Base-by-base conservation (phyloP, 2,329 filamentous ascomycete genomes). In the Aspergillus sp. region DNA sequence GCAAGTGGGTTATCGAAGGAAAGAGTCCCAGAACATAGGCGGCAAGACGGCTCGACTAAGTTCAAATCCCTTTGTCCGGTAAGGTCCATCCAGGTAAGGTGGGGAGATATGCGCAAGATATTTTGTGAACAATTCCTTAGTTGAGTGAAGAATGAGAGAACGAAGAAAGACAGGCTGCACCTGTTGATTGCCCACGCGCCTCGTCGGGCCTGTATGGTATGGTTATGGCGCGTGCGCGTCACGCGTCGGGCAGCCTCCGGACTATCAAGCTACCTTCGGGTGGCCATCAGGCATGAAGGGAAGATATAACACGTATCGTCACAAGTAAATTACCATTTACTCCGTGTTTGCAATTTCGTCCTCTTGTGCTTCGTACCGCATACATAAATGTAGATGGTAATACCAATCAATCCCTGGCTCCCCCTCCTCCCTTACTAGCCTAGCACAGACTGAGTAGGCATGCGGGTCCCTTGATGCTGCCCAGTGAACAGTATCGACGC, bases 161-260 rank as follows among this genome's bases (percentile, higher is more conserved):
- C 55, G 58, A 63, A 58, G 58, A 55, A 56, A 36, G 58, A 55
- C 51, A 55, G 56, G 56, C 56, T 61, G 63, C 55, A 61, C 55
- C 63, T 63, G 65, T 64, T 67, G 65, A 61, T 59, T 62, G 49
- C 49, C 32, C 38, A 61, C 59, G 55, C 55, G 55, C 32, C 38
- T 53, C n/a, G 49, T 32, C 36, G 32, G 58, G 60, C 60, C 7
- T 36, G 67, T 72, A 62, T 65, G 54, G 70, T 74, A 74, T 71
- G 63, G 72, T 73, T 65, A 63, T n/a, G 9, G 58, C 61, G 61
- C 62, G 58, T 50, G 58, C 69, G 67, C 67, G 68, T 70, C 67
- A 57, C 72, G 71, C 71, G 71, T 72, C 61, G 41, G 21, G 9
- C 21, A 7, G 15, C 15, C 12, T 39, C 25, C 12, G 19, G 12